Base-by-base conservation (phyloP, 352 stramenopile genomes). In the Globisporangium mamillatum region DNA sequence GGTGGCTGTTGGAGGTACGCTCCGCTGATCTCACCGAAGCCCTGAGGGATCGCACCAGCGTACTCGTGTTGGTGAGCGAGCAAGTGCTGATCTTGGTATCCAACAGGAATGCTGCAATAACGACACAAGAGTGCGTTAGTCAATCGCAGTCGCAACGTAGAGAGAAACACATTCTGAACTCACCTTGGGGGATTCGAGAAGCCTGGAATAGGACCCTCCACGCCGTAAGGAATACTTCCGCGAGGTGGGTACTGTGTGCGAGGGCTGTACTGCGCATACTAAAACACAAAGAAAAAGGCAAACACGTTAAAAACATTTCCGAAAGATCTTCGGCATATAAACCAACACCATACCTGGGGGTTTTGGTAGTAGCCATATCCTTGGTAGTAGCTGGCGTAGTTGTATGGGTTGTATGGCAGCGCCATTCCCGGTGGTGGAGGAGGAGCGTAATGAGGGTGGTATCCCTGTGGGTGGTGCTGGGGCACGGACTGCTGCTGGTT, bases 341-440 rank as follows among this genome's bases (percentile, higher is more conserved):
- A 38, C 12, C 4, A 56, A 32, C 12, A 24, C 57, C 72, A 50
- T 60, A 91, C 83, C 80, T 93, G 88, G 9, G 86, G 88, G 75
- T 93, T 95, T 70, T 94, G 86, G 74, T 94, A 95, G 74, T 95
- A 95, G 36, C 84, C 83, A 69, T 94, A 95, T 66, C 84, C 83
- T 69, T 94, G 88, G 75, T 94, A 95, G 75, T 94, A 93, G 46
- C 74, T 84, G 41, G 74, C 78, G 70, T 95, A 95, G 72, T 92
- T 95, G 79, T 95, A 95, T 61, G 88, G 88, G 75, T 95, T 94
- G 84, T 94, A 95, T 8, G 82, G 83, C 76, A 95, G 75, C 22
- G 88, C 85, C 88, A 95, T 95, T 29, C 88, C 88, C 27, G 88
- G 88, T 32, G 88, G 88, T n/a, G 88, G 88, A 38, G 86, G 88